Evolutionary conservation across 2,329 filamentous ascomycete genomes (phyloP).

Genomic region (Talaromyces albobiverticillius): DNA sequence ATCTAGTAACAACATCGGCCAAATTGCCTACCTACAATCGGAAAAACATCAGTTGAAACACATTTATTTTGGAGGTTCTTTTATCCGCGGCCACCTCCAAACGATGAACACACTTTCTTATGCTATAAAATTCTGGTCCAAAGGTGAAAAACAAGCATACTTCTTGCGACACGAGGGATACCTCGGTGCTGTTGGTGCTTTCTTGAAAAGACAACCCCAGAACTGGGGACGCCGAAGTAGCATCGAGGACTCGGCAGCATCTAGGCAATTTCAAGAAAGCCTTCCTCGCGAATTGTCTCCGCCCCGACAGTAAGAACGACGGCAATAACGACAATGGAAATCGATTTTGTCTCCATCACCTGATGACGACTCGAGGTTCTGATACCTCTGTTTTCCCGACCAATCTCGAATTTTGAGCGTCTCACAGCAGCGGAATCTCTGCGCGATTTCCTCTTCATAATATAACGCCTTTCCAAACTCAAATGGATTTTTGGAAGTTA

Average conservation of each 20-base stretch:
- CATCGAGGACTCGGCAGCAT: conserved; percentile 53
- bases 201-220: conserved; percentile 81
- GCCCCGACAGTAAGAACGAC: neutral
- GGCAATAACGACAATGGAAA: neutral
- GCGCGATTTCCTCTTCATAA: neutral
- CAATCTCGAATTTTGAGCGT: neutral
- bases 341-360: neutral
- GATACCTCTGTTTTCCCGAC: neutral
- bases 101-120: conserved; percentile 98
- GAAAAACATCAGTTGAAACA: conserved; percentile 87
- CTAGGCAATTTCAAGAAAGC: conserved; percentile 15
- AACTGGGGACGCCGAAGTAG: conserved; percentile 89
- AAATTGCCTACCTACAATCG: conserved; percentile 95
- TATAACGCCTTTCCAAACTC: neutral
- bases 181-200: conserved; percentile 88
- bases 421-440: neutral
- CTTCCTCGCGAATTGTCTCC: neutral
- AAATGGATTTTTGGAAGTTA: neutral
- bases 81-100: conserved; percentile 92
- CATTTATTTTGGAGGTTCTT: conserved; percentile 97
- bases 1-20: conserved; percentile 88
- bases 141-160: conserved; percentile 90
- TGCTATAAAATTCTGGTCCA: conserved; percentile 96
- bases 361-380: neutral
- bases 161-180: conserved; percentile 96